Conservation (phyloP, 2,329 filamentous ascomycete genomes). For the Alternaria viburni region DNA sequence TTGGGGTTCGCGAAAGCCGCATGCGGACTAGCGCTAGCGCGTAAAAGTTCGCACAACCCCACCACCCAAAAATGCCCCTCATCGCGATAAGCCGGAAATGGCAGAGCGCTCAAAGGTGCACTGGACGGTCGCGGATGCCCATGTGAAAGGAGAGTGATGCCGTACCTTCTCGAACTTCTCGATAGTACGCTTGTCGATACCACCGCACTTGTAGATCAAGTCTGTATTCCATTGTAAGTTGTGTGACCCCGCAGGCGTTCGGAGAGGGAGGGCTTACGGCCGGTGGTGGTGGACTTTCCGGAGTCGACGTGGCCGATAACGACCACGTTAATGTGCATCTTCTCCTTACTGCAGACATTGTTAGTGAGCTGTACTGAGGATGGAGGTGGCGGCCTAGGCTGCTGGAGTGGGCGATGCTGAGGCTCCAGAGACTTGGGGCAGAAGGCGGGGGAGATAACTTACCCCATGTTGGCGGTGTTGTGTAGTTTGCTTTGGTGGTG, state of each 20-base stretch:
- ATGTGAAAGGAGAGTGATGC: constrained; percentile 27
- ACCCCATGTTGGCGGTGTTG: constrained; percentile 67
- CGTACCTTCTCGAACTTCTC: constrained; percentile 99
- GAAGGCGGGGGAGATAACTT: constrained; percentile 45
- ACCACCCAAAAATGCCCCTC: constrained; percentile 48
- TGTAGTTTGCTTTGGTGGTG: constrained; percentile 36
- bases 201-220: constrained; percentile 99
- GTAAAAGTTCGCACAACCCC: constrained; percentile 50
- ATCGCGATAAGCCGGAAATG: constrained; percentile 39
- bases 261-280: constrained; percentile 64
- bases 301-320: constrained; percentile 99
- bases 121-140: constrained; percentile 14
- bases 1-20: constrained; percentile 37
- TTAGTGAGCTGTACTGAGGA: constrained; percentile 37
- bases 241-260: constrained; percentile 35
- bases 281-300: constrained; percentile 96
- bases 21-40: constrained; percentile 44
- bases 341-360: constrained; percentile 76
- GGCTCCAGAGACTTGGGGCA: constrained; percentile 18
- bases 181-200: constrained; percentile 99
- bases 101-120: constrained; percentile 35
- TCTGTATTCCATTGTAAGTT: constrained; percentile 62
- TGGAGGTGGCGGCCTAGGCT: background rate
- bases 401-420: background rate
- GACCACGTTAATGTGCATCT: constrained; percentile 93